Percentiles rank a stretch among this genome's conserved stretches.
These are phyloP conservation scores for Metschnikowia baotianmanensis DNA, from an alignment of 805 yeast genomes.

Conservation along the genomic window DNA sequence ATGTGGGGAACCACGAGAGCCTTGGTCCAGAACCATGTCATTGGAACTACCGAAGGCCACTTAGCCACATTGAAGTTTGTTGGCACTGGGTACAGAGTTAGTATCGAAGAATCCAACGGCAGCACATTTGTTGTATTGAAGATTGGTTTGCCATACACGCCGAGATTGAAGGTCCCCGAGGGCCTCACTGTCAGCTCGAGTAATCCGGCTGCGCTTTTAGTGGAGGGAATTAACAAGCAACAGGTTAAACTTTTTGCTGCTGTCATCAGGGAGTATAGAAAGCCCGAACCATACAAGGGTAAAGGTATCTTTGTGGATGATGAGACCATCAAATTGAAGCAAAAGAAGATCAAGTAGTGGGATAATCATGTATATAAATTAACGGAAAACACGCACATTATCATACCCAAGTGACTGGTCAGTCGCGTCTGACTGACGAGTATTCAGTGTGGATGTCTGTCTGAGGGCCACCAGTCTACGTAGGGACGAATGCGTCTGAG, in stretches of 20 bases:
- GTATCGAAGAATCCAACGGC: constrained; percentile 57
- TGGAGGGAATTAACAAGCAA: constrained; percentile 88
- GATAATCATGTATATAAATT: constrained; percentile 8
- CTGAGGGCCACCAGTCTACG: no score
- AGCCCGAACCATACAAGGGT: constrained; percentile 99
- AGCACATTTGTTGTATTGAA: constrained; percentile 66
- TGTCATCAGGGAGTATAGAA: constrained; percentile 76
- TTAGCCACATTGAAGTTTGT: constrained; percentile 81
- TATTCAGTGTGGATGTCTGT: no score
- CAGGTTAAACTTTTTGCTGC: constrained; percentile 88
- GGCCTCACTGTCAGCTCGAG: constrained; percentile 76
- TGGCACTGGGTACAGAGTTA: constrained; percentile 96
- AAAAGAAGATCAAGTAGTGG: constrained; percentile 82
- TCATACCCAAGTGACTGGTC: no score
- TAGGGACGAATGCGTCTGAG: no score
- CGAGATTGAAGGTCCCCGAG: constrained; percentile 72
- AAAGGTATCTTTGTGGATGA: constrained; percentile 92
- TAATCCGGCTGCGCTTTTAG: constrained; percentile 76
- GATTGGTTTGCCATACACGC: constrained; percentile 83
- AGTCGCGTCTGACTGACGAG: not conserved
- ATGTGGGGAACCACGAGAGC: constrained; percentile 96
- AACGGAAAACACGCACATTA: not conserved
- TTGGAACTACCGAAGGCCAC: constrained; percentile 94
- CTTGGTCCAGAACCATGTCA: constrained; percentile 68
- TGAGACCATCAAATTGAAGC: constrained; percentile 88